Evolutionary conservation across 2,329 filamentous ascomycete species (phyloP), one percentile per base, ranked within the genome.

Genomic region (Calonectria naviculata): DNA sequence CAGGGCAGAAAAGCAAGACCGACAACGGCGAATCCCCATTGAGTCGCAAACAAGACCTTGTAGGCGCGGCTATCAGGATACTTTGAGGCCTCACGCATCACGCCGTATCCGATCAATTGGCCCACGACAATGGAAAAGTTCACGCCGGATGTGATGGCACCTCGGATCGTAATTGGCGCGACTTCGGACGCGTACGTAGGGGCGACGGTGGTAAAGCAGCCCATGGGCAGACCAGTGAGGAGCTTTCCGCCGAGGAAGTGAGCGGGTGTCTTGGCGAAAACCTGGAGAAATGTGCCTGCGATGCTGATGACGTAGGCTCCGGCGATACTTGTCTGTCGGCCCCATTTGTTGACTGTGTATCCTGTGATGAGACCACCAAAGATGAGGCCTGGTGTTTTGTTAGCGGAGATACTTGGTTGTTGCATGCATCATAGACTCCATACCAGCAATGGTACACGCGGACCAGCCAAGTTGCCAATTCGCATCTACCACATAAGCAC

Each of bases 11-110:
- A 73, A 7, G 65, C 26, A 3, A 81, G 73, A 4, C 76, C 79
- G 7, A 79, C 64, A 21, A 65, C 77, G 5, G 76, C 76, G 49
- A 79, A 81, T 1, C 76, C 80, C 80, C 80, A 82, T 65, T 82
- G 80, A 2, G 78, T 78, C 4, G 80, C 79, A 63, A 81, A 81
- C 7, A 81, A 66, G 2, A 80, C 67, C 38, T 73, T 74, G 68
- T 81, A 82, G 12, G 71, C 61, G 47, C 70, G 56, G 24, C 61
- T 56, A 15, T 75, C 79, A 2, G 62, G 67, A 42, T 79, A 80
- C 60, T 75, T 78, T 44, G 68, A 76, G 19, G 78, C 69, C 71
- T 80, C 73, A 19, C 73, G 71, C 67, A 75, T 73, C 9, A 78
- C 74, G 15, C 71, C 76, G 47, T 76, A 76, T 24, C 71, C 72